A percentile compares a stretch with the other conserved stretches of the same genome.
These are phyloP conservation scores for Pholiota adiposa DNA, from an alignment of 1,284 basidiomycete species.

Conservation along the genomic window DNA sequence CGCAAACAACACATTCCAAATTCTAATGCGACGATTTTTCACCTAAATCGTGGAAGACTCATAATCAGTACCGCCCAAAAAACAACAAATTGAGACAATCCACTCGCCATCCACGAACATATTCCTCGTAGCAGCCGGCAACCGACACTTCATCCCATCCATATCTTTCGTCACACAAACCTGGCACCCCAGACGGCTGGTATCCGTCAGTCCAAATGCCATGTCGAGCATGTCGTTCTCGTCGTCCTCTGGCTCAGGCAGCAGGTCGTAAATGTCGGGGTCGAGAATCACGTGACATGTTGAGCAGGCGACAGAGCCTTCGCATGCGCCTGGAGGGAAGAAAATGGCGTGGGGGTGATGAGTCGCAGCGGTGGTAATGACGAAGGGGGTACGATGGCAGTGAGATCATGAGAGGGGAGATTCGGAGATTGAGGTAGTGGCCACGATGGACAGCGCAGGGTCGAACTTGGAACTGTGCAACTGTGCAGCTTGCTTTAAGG, in stretches of 20 bases:
- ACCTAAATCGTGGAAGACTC: neutral
- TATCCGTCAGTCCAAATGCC: constrained; percentile 96
- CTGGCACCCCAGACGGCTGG: constrained; percentile 84
- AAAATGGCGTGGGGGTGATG: too few species aligned
- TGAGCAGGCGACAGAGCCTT: constrained; percentile 97
- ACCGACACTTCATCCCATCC: constrained; percentile 84
- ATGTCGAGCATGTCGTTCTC: constrained; percentile 99
- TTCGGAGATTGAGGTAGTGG: too few species aligned
- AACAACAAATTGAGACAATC: too few species aligned
- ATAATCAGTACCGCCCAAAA: neutral
- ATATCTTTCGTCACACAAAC: constrained; percentile 83
- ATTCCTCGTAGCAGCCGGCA: constrained; percentile 94
- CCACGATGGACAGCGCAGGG: too few species aligned
- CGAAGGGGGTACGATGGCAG: too few species aligned
- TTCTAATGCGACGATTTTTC: constrained; percentile 10
- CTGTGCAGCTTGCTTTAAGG: too few species aligned
- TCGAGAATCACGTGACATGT: constrained; percentile 93
- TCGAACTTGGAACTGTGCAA: too few species aligned
- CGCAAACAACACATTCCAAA: neutral
- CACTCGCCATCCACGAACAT: constrained; percentile 79
- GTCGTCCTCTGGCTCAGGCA: constrained; percentile 94
- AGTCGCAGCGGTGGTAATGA: too few species aligned
- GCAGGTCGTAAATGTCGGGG: constrained; percentile 85
- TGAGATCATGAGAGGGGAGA: too few species aligned
- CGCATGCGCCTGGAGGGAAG: constrained; percentile 96